Base-by-base conservation (phyloP, 1,139 yeast species). In the Meyerozyma sp. region DNA sequence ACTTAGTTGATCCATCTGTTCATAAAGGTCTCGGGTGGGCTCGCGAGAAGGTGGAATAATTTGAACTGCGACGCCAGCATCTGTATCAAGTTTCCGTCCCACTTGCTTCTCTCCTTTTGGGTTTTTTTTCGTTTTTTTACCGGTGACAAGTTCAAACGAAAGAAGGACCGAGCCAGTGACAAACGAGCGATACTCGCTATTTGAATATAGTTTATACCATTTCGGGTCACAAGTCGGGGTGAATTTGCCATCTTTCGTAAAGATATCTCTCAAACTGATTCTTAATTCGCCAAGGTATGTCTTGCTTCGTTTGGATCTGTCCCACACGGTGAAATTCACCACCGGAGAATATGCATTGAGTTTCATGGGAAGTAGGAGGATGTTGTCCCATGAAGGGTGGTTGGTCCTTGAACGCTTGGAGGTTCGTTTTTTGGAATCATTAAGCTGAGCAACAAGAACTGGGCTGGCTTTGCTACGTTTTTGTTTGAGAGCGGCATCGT, bases 251-350 rank as follows among this genome's bases (percentile, higher is more conserved):
- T 47, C 55, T 39, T 46, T 35, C 26, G 53, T 49, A 49, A 80
- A 75, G 4, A 79, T 48, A 21, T 76, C 79, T 4, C 60, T 49
- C 5, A 80, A 50, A n/a, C 68, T 63, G 13, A 82, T 49, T 32
- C 82, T 58, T 23, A 76, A 60, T 50, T 81, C 87, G 1, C 88
- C 88, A 43, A 82, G 58, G 54, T 81, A 82, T 43, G 67, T 71
- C 52, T 66, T 68, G 49, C 64, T 61, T n/a, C 75, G 55, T 44
- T 65, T 61, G 48, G 72, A 77, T 43, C 68, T 70, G 50, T 75
- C 79, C 75, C 77, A 73, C 0, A 76, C 68, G 2, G 70, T 59
- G 21, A 75, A 49, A 1, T 56, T 53, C 29, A 75, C 48, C 0
- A 71, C 47, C 23, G 69, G 64, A 4, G 66, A 57, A 44, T 48